These are phyloP conservation scores for Claviceps digitariae DNA, from an alignment of 2,329 filamentous ascomycete species.

Conservation along the genomic window DNA sequence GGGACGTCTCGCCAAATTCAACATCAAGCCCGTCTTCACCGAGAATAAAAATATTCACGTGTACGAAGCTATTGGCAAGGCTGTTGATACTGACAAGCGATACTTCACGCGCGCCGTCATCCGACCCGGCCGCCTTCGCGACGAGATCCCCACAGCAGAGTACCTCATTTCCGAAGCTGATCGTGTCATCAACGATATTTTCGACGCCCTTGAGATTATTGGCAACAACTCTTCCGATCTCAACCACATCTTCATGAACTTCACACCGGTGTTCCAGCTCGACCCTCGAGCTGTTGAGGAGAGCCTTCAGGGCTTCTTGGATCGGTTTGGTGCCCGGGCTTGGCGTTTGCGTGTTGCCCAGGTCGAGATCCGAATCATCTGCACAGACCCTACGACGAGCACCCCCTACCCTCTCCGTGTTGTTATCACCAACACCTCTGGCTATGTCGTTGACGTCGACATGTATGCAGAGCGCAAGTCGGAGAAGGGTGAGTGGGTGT, in stretches of 20 bases:
- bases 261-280: slow-evolving; percentile 90
- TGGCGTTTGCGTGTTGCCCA: slow-evolving; percentile 95
- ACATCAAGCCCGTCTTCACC: slow-evolving; percentile 95
- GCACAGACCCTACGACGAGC: slow-evolving; percentile 77
- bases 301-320: slow-evolving; percentile 86
- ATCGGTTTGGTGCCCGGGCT: slow-evolving; percentile 85
- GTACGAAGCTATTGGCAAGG: slow-evolving; percentile 92
- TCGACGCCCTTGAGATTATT: slow-evolving; percentile 95
- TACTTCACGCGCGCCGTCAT: slow-evolving; percentile 98
- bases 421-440: slow-evolving; percentile 95
- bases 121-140: slow-evolving; percentile 80
- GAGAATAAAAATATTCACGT: slow-evolving; percentile 99
- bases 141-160: slow-evolving; percentile 96
- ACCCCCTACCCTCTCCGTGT: slow-evolving; percentile 85
- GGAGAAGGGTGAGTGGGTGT: slow-evolving; percentile 95
- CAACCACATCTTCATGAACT: slow-evolving; percentile 99
- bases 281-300: slow-evolving; percentile 82
- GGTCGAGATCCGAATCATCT: slow-evolving; percentile 96
- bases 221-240: slow-evolving; percentile 98
- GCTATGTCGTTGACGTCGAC: slow-evolving; percentile 95
- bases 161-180: slow-evolving; percentile 97
- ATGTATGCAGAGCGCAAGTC: slow-evolving; percentile 96
- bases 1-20: slow-evolving; percentile 85
- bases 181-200: slow-evolving; percentile 90
- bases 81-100: slow-evolving; percentile 88